These are phyloP conservation scores for Talaromyces albobiverticillius DNA, from an alignment of 2,329 filamentous ascomycete genomes.

Conservation along the genomic window DNA sequence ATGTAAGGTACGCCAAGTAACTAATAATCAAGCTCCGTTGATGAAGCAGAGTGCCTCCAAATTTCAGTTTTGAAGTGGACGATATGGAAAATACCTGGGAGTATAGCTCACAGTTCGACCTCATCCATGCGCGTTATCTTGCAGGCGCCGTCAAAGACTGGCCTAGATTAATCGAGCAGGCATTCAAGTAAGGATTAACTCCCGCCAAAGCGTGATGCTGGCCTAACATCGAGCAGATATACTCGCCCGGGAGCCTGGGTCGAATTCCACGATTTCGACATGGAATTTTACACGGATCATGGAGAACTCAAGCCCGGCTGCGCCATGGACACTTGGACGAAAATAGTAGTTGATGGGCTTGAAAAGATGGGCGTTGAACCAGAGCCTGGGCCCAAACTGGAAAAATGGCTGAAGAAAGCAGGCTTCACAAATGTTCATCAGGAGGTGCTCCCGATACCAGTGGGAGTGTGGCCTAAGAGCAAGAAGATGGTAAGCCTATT, in stretches of 20 bases:
- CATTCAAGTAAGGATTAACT: slow-evolving; percentile 6
- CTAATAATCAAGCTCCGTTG: not conserved
- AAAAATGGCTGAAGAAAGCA: slow-evolving; percentile 14
- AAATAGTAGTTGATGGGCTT: slow-evolving; percentile 3
- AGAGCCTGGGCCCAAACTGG: slow-evolving; percentile 17
- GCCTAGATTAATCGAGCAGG: slow-evolving; percentile 11
- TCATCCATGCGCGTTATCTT: slow-evolving; percentile 21
- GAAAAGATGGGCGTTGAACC: slow-evolving; percentile 6
- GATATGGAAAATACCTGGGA: slow-evolving; percentile 21
- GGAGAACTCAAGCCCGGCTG: slow-evolving; percentile 4
- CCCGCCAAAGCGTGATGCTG: not conserved
- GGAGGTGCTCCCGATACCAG: slow-evolving; percentile 10
- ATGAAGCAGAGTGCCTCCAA: slow-evolving; percentile 20
- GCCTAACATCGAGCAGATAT: not conserved
- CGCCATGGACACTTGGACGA: not conserved
- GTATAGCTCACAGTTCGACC: slow-evolving; percentile 20
- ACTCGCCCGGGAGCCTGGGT: slow-evolving; percentile 22
- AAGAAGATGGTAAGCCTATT: slow-evolving; percentile 10
- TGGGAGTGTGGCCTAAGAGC: slow-evolving; percentile 17
- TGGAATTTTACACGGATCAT: slow-evolving; percentile 8
- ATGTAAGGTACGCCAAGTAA: not conserved
- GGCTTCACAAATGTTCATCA: slow-evolving; percentile 16
- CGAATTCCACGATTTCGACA: slow-evolving; percentile 18
- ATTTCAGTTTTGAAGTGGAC: slow-evolving; percentile 22
- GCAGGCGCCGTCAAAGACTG: slow-evolving; percentile 18